Evolutionary conservation across 768 basidiomycete genomes (phyloP), one percentile per base, ranked within the genome.

Genomic region (Tulasnella sp.): DNA sequence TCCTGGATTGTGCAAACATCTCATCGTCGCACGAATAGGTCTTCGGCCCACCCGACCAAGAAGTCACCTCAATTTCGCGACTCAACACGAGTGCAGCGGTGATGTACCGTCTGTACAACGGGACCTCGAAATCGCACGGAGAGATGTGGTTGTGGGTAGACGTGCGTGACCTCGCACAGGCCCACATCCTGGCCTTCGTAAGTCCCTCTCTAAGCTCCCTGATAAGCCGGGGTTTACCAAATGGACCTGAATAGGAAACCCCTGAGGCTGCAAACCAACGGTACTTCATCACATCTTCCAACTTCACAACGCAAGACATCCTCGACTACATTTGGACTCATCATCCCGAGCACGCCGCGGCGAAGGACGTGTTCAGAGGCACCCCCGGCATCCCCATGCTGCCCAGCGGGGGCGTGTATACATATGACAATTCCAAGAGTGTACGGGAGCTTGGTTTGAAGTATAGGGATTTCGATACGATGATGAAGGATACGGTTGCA

Each of bases 131-230:
- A 12, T 43, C 59, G 23, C 11, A 14, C 11, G 46, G 19, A 19
- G 35, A 17, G 14, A 31, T 55, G 11, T 55, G 49, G 32, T 40
- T 29, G 21, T 65, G 64, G 54, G 62, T 68, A 34, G 69, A 70
- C 57, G 69, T 70, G 11, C 53, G 67, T 9, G 67, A 69, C 40
- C 62, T 68, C 9, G 67, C 67, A 0, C 11, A 35, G 9, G 45
- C 66, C n/a, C 67, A 67, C 41, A 59, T 65, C 23, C 60, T 63
- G 8, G 61, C 63, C 2, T 59, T 68, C 42, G 11, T 61, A 36
- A 14, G 55, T 49, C 29, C 4, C 15, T 36, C 12, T 14, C 14
- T 25, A 8, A n/a, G n/a, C 29, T 19, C 2, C 27, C 29, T 9
- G 9, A 23, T 17, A 2, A 21, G 2, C 23, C 7, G 19, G 1